Base-by-base conservation (phyloP, 257 asterid species). In the Osmanthus fragrans region DNA sequence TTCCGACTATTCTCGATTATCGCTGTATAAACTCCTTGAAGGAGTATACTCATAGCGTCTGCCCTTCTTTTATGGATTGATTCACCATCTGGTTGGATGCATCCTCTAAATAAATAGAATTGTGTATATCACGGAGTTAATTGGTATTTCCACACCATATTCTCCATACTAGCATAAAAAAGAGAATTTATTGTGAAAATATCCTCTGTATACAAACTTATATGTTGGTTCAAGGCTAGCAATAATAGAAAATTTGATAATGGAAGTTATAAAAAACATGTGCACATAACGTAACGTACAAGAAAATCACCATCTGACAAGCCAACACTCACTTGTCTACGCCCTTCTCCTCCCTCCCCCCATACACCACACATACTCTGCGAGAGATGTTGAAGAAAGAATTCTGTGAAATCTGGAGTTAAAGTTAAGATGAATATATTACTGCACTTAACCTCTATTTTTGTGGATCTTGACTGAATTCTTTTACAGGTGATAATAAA, bases 401-500 rank as follows among this genome's bases (percentile, higher is more conserved):
- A 12, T 51, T 51, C 23, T 51, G n/a, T 51, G 7, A 51, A 51
- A 56, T 1, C 32, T 70, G 12, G 27, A 58, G 5, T 66, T 30
- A 13, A 23, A 58, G 11, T 36, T 13, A 39, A 56, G 65, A 56
- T 21, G 65, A 56, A 19, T 21, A 23, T 58, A n/a, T 58, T 10
- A n/a, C 13, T 3, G 29, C 66, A 58, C 69, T 54, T 6, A 2
- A 4, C 36, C 69, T 12, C 19, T 63, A 54, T 54, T 54, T 54
- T 54, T 19, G 25, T 36, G 25, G 71, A 5, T 56, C 60, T 11
- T 34, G 74, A 67, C 84, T 77, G 58, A 47, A 74, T 73, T 83
- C 72, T 82, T 82, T 86, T 79, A 51, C 85, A 95, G 99, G 96
- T 84, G 23, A 83, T 91, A 68, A 73, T 82, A 74, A 87, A 90